Conservation (phyloP, 352 stramenopile genomes). For the Stramenopiles sp. region DNA sequence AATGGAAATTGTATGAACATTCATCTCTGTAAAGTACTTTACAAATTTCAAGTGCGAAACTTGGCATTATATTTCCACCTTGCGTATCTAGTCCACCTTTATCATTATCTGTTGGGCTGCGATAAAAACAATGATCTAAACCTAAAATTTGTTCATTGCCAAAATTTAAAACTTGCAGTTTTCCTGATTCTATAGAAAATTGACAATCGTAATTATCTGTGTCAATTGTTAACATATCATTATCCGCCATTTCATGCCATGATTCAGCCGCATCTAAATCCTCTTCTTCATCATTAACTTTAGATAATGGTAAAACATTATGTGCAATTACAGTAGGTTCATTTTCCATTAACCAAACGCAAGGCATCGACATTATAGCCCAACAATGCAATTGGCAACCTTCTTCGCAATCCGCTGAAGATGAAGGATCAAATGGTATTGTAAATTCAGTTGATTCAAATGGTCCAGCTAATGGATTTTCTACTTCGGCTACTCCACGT, state of each 20-base stretch:
- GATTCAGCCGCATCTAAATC: not conserved
- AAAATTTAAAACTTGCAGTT: not conserved
- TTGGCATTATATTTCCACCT: not conserved
- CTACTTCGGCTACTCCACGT: not conserved
- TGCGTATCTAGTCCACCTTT: conserved; percentile 10
- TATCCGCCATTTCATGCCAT: not conserved
- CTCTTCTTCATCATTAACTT: not conserved
- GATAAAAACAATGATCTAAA: conserved; percentile 18
- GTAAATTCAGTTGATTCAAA: not conserved
- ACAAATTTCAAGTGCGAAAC: not conserved
- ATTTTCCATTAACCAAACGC: not conserved
- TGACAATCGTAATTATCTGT: not conserved
- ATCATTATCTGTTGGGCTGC: conserved; percentile 25
- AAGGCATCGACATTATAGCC: not conserved
- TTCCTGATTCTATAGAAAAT: not conserved
- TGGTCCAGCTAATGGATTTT: not conserved
- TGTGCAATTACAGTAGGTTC: not conserved
- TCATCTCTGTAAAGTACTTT: not conserved
- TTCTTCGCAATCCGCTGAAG: not conserved
- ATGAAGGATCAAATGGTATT: not conserved
- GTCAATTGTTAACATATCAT: not conserved
- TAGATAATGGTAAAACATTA: not conserved
- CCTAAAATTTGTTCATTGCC: not conserved
- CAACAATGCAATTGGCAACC: not conserved
- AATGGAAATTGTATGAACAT: not conserved